Percentiles rank a stretch among this genome's conserved stretches.
phyloP scores from a whole-genome alignment of 2,329 filamentous ascomycete species.

The Fusarium sacchari region DNA sequence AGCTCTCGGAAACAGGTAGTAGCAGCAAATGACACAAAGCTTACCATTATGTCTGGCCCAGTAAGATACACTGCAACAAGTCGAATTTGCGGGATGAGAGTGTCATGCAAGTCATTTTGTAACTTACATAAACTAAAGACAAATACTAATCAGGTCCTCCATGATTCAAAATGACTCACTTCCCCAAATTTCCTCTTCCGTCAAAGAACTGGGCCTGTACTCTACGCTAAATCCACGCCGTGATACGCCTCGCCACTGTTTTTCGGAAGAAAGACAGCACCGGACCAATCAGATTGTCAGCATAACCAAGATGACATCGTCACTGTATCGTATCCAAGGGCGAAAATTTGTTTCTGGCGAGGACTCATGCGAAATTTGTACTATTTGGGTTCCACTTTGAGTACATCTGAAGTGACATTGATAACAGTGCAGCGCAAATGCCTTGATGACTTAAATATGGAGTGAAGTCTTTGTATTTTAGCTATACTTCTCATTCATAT shows the following conservation, averaged over 20 bases:
- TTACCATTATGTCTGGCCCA: too few species aligned
- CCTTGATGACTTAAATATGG: neutral
- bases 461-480: neutral
- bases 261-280: too few species aligned
- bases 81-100: neutral
- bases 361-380: neutral
- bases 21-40: too few species aligned
- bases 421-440: neutral
- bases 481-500: neutral
- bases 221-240: neutral
- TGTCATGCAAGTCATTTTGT: neutral
- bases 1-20: too few species aligned
- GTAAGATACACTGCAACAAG: too few species aligned
- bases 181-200: neutral
- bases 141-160: neutral
- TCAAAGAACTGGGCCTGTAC: neutral
- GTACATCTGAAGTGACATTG: accelerated
- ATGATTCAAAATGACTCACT: neutral
- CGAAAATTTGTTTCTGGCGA: neutral
- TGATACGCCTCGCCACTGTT: neutral
- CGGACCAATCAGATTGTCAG: neutral
- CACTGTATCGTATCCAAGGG: neutral
- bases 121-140: accelerated
- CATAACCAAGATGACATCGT: neutral
- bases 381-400: neutral